Base-by-base conservation (phyloP, 192 early-diverging fungal species). In the Entomortierella chlamydospora region DNA sequence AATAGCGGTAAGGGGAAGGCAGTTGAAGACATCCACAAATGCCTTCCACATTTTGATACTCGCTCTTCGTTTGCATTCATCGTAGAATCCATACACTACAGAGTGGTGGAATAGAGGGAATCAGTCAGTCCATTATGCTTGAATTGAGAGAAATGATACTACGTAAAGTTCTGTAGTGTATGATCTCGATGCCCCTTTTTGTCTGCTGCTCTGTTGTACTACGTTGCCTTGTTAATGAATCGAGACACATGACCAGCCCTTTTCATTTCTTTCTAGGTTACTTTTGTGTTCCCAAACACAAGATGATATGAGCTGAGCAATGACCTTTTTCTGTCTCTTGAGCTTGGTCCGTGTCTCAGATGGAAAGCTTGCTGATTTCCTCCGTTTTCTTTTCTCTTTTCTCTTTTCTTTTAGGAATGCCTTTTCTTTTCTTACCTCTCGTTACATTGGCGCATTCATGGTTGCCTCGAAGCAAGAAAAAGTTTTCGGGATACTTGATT, bases 401-500 rank as follows among this genome's bases (percentile, higher is more conserved):
- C n/a, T 34, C 25, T 26, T 13, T 37, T 37, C 10, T 37, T 37
- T 37, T 37, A 37, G 10, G 10, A 37, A 37, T n/a, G n/a, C 18
- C 50, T 17, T 51, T 51, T 17, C n/a, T 23, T 53, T 57, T 18
- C 68, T 71, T 77, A 92, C 91, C 92, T 81, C 93, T 86, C 56
- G 95, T 98, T 25, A 98, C 93, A 63, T 91, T 94, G 33, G 95
- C 95, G 71, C 93, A 94, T 81, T 98, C 97, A 86, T 98, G 97
- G 86, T 98, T 98, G 42, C 97, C 97, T 43, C 97, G 91, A 56
- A 98, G 70, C 30, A 98, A 78, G 70, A 98, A 98, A 82, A 98
- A 98, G 83, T 96, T 98, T 72, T 96, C 96, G 0, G 95, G 95
- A 72, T 93, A 96, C 80, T 98, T 97, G 80, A 98, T 93, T 84